A percentile compares a stretch with the other conserved stretches of the same genome.
phyloP scores from a whole-genome alignment of 768 basidiomycete species.

The Mycena kentingensis region DNA sequence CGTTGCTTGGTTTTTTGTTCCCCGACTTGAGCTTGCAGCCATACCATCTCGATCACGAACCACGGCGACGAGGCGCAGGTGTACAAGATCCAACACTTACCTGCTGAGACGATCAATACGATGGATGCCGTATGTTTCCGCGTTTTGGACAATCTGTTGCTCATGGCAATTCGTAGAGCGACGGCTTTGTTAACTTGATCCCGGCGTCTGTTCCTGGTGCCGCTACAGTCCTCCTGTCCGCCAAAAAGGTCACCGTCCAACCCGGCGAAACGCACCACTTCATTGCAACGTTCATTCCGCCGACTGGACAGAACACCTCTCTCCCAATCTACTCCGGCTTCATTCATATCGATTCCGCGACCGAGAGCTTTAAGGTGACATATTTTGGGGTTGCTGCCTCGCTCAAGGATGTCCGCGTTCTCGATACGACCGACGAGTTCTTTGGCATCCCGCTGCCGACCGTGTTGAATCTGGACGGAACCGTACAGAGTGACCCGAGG shows the following conservation, averaged over 20 bases:
- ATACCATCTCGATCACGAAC: constrained; percentile 42
- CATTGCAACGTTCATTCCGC: constrained; percentile 40
- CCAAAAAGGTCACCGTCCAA: constrained; percentile 35
- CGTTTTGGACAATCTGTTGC: neutral
- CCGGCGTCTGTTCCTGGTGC: constrained; percentile 39
- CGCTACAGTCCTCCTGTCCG: constrained; percentile 41
- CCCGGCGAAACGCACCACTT: constrained; percentile 33
- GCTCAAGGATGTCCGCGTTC: constrained; percentile 35
- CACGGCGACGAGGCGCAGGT: constrained; percentile 30
- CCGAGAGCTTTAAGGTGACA: constrained; percentile 43
- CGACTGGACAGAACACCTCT: constrained; percentile 36
- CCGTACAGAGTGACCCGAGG: constrained; percentile 29
- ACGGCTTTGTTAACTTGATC: constrained; percentile 29
- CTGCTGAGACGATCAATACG: constrained; percentile 39
- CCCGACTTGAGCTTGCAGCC: constrained; percentile 7
- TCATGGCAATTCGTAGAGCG: constrained; percentile 3
- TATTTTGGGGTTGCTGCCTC: constrained; percentile 49
- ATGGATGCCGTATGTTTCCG: constrained; percentile 25
- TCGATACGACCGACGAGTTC: constrained; percentile 38
- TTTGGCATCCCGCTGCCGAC: constrained; percentile 37
- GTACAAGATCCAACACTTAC: constrained; percentile 38
- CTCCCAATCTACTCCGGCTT: constrained; percentile 65
- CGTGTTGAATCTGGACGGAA: constrained; percentile 31
- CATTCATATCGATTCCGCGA: constrained; percentile 45
- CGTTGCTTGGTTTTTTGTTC: neutral